A percentile compares a stretch with the other conserved stretches of the same genome.
Conservation (phyloP, 805 yeast genomes). For the Cyberlindnera xylosilytica region DNA sequence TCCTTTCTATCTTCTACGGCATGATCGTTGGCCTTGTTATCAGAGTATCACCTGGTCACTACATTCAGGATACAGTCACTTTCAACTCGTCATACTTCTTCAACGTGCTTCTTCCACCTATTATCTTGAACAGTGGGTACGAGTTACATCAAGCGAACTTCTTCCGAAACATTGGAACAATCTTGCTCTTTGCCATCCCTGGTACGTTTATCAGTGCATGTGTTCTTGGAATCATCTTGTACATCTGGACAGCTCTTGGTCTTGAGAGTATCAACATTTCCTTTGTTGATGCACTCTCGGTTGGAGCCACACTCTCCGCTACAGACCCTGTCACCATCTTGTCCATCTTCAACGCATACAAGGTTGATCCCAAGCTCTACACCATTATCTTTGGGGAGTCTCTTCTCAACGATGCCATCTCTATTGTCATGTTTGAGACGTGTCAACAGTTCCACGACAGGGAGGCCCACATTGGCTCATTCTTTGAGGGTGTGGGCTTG, state of each 20-base stretch:
- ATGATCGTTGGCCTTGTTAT: slow-evolving; percentile 93
- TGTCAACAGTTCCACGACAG: slow-evolving; percentile 95
- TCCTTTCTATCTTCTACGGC: slow-evolving; percentile 91
- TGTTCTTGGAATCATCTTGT: slow-evolving; percentile 84
- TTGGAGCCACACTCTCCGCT: slow-evolving; percentile 96
- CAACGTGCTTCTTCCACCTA: slow-evolving; percentile 92
- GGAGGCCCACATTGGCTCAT: slow-evolving; percentile 65
- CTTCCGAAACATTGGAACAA: slow-evolving; percentile 87
- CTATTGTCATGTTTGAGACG: slow-evolving; percentile 98
- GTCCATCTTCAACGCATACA: slow-evolving; percentile 94
- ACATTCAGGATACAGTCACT: slow-evolving; percentile 94
- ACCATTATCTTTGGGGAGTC: slow-evolving; percentile 98
- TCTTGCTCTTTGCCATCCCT: slow-evolving; percentile 90
- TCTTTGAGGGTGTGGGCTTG: slow-evolving; percentile 91
- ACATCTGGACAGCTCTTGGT: slow-evolving; percentile 88
- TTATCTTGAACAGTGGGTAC: slow-evolving; percentile 92
- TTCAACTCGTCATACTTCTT: slow-evolving; percentile 93
- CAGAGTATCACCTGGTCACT: slow-evolving; percentile 91
- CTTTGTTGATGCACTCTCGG: slow-evolving; percentile 95
- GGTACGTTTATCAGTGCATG: slow-evolving; percentile 93
- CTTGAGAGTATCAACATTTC: slow-evolving; percentile 84
- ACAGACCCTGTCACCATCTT: slow-evolving; percentile 98
- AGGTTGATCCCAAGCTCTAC: slow-evolving; percentile 95
- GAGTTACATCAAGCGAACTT: slow-evolving; percentile 95
- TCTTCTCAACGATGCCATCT: slow-evolving; percentile 91